phyloP scores from a whole-genome alignment of 2,329 filamentous ascomycete genomes.

The Claviceps quebecensis region DNA sequence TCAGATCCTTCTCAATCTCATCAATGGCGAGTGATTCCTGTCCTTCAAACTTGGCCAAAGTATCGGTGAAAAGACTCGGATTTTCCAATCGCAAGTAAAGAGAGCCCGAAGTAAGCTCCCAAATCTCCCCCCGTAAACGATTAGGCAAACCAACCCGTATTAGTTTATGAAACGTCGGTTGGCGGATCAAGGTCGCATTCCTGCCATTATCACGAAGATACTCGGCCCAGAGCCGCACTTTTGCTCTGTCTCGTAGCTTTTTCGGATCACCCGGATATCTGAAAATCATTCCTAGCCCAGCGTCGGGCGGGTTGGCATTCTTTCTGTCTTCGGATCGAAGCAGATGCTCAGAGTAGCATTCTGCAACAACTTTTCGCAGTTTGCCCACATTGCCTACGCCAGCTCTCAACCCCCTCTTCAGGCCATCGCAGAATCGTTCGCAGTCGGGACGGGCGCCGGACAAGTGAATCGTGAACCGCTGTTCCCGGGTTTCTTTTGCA shows the following conservation, averaged over 20 bases:
- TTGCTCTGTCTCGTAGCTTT: conserved; percentile 86
- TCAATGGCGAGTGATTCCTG: conserved; percentile 89
- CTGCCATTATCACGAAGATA: conserved; percentile 92
- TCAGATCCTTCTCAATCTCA: conserved; percentile 97
- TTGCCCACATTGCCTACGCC: conserved; percentile 80
- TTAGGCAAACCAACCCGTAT: conserved; percentile 93
- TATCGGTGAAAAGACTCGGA: conserved; percentile 72
- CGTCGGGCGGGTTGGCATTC: conserved; percentile 54
- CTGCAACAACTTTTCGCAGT: conserved; percentile 62
- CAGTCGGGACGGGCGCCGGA: conserved; percentile 79
- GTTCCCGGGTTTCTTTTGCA: conserved; percentile 40
- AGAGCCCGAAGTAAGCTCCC: conserved; percentile 89
- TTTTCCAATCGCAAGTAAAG: conserved; percentile 78
- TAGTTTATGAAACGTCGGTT: conserved; percentile 95
- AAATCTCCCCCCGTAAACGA: conserved; percentile 80
- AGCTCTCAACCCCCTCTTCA: conserved; percentile 79
- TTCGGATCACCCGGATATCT: conserved; percentile 89
- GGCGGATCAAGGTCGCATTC: conserved; percentile 80
- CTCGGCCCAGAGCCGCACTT: conserved; percentile 95
- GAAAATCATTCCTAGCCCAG: conserved; percentile 82
- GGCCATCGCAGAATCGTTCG: conserved; percentile 88
- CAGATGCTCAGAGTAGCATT: conserved; percentile 86
- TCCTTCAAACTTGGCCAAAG: conserved; percentile 68
- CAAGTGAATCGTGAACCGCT: conserved; percentile 83
- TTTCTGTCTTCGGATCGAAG: conserved; percentile 51